Percentiles rank a stretch among this genome's conserved stretches.
phyloP scores from a whole-genome alignment of 805 yeast genomes.

The Teunomyces panamensis region DNA sequence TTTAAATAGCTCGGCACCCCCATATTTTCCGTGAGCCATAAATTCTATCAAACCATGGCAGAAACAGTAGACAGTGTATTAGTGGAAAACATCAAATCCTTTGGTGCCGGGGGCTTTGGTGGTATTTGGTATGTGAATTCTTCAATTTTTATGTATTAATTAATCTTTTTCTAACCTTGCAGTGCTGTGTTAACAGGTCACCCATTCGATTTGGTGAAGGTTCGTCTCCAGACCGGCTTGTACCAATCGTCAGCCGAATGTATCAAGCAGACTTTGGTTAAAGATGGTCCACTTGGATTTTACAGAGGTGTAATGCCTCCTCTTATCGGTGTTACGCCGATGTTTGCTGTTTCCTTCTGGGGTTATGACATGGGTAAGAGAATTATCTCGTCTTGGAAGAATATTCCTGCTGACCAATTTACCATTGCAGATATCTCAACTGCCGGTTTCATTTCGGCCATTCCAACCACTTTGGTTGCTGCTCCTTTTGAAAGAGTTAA shows the following conservation, averaged over 20 bases:
- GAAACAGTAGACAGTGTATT: conserved; percentile 47
- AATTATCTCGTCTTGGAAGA: conserved; percentile 50
- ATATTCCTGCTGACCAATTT: conserved; percentile 42
- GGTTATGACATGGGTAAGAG: conserved; percentile 93
- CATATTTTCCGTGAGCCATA: too few species aligned
- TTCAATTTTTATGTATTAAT: not conserved
- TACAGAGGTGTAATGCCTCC: conserved; percentile 96
- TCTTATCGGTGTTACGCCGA: conserved; percentile 93
- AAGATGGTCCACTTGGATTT: conserved; percentile 75
- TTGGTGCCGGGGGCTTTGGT: conserved; percentile 93
- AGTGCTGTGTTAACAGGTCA: conserved; percentile 94
- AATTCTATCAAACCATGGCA: conserved; percentile 18
- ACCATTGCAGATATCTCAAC: conserved; percentile 71
- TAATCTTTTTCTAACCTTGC: conserved; percentile 4
- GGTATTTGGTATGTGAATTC: conserved; percentile 55
- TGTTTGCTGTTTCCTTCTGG: conserved; percentile 98
- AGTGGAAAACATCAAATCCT: conserved; percentile 80
- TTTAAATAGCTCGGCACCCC: too few species aligned
- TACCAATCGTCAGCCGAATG: conserved; percentile 63
- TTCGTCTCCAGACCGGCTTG: conserved; percentile 82
- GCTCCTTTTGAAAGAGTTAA: conserved; percentile 97
- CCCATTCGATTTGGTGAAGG: conserved; percentile 93
- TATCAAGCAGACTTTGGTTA: conserved; percentile 63
- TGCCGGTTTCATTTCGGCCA: conserved; percentile 92
- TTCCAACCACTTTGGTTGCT: conserved; percentile 94